Conservation (phyloP, 2,329 filamentous ascomycete genomes). For the Mycosphaerella arachidis region DNA sequence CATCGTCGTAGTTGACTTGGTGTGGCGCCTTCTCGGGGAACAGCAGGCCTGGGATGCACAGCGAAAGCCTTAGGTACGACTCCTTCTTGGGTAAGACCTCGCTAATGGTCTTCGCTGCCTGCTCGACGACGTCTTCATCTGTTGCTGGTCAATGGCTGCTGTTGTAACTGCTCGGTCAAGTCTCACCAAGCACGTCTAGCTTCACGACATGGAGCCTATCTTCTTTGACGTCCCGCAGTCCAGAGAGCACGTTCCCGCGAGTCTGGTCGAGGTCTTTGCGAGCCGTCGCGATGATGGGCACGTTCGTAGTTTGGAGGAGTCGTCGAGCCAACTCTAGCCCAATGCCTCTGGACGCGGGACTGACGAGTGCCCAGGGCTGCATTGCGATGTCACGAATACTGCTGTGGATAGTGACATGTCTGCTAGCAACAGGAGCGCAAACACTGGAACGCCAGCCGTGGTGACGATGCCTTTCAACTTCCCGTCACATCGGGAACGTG, state of each 20-base stretch:
- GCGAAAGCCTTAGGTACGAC: slow-evolving; percentile 63
- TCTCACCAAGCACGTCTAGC: slow-evolving; percentile 55
- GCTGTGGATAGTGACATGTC: not conserved
- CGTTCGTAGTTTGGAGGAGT: slow-evolving; percentile 52
- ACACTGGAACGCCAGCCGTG: not conserved
- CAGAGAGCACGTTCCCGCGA: slow-evolving; percentile 48
- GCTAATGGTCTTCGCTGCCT: slow-evolving; percentile 46
- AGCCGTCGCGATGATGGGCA: slow-evolving; percentile 59
- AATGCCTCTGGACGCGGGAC: slow-evolving; percentile 60
- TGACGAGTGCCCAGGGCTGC: slow-evolving; percentile 49
- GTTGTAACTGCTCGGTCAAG: not conserved
- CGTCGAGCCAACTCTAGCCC: slow-evolving; percentile 58
- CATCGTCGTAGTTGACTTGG: slow-evolving; percentile 58
- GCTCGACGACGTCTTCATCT: slow-evolving; percentile 60
- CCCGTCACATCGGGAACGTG: not conserved
- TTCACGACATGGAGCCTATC: slow-evolving; percentile 49
- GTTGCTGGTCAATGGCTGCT: slow-evolving; percentile 2
- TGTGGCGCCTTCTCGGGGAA: slow-evolving; percentile 66
- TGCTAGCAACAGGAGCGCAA: not conserved
- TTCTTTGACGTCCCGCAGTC: slow-evolving; percentile 44
- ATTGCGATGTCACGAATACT: slow-evolving; percentile 26
- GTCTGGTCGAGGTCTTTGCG: slow-evolving; percentile 50
- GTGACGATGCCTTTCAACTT: not conserved
- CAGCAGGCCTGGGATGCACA: slow-evolving; percentile 67
- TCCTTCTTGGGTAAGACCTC: slow-evolving; percentile 33